phyloP scores from a whole-genome alignment of 306 rosid species.

The Citrullus amarus region DNA sequence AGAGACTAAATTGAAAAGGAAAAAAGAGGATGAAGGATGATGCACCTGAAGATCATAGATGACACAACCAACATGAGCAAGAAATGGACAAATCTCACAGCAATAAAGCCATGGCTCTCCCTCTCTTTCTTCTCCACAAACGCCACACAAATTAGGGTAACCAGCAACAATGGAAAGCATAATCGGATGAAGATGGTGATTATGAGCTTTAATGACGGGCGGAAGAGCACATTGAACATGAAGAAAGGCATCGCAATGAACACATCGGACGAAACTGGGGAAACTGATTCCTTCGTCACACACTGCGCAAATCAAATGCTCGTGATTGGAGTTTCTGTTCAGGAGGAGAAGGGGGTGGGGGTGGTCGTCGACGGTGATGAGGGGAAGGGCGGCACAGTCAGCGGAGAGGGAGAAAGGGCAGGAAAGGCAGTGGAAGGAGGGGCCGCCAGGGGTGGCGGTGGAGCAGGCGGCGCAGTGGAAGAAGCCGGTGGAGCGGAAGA shows the following conservation, averaged over 20 bases:
- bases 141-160: background rate
- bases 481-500: background rate
- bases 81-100: background rate
- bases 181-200: background rate
- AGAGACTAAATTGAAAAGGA: no score
- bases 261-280: background rate
- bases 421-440: background rate
- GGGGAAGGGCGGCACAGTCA: background rate
- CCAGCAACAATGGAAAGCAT: background rate
- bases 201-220: background rate
- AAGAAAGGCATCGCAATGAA: background rate
- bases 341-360: constrained; percentile 3
- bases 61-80: constrained; percentile 1
- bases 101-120: background rate
- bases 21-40: no score
- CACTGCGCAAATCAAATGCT: background rate
- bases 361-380: background rate
- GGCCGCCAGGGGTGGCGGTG: background rate
- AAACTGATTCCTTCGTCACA: background rate
- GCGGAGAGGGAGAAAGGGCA: background rate
- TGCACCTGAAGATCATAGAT: background rate
- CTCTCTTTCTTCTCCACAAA: background rate
- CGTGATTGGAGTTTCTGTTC: background rate
- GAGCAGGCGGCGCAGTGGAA: background rate
- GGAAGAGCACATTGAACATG: background rate